phyloP scores from a whole-genome alignment of 306 rosid genomes.

The Cercis canadensis region DNA sequence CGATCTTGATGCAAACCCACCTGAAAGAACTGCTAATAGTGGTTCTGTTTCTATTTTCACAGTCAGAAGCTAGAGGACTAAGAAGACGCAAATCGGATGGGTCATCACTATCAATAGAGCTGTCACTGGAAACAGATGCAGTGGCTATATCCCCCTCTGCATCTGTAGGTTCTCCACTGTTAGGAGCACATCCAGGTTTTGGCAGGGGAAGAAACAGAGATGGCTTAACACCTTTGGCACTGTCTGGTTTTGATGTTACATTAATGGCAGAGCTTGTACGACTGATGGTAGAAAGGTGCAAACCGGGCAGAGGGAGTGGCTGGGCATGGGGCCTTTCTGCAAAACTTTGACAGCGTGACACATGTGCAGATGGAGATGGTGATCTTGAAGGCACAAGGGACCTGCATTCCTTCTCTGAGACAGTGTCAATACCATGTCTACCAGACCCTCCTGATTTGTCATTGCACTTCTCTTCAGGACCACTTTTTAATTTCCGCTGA shows the following conservation, averaged over 20 bases:
- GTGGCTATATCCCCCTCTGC: slow-evolving; percentile 72
- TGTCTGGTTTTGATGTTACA: slow-evolving; percentile 58
- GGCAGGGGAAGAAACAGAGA: slow-evolving; percentile 64
- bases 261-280: slow-evolving; percentile 62
- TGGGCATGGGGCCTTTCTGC: slow-evolving; percentile 67
- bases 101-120: slow-evolving; percentile 69
- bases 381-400: slow-evolving; percentile 67
- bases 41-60: slow-evolving; percentile 58
- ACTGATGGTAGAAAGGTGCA: slow-evolving; percentile 50
- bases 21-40: slow-evolving; percentile 61
- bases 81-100: slow-evolving; percentile 62
- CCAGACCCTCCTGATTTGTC: slow-evolving; percentile 57
- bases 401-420: slow-evolving; percentile 67
- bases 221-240: slow-evolving; percentile 55
- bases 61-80: slow-evolving; percentile 72
- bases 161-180: slow-evolving; percentile 54
- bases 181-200: slow-evolving; percentile 59
- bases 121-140: slow-evolving; percentile 72
- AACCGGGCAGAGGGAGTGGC: slow-evolving; percentile 70
- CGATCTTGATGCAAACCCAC: slow-evolving; percentile 44
- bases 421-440: slow-evolving; percentile 52
- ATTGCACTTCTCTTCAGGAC: slow-evolving; percentile 62
- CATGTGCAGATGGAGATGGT: slow-evolving; percentile 66
- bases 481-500: slow-evolving; percentile 68
- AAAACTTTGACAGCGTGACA: slow-evolving; percentile 80